phyloP scores from a whole-genome alignment of 2,329 filamentous ascomycete genomes.

The Penicillium nordicum region DNA sequence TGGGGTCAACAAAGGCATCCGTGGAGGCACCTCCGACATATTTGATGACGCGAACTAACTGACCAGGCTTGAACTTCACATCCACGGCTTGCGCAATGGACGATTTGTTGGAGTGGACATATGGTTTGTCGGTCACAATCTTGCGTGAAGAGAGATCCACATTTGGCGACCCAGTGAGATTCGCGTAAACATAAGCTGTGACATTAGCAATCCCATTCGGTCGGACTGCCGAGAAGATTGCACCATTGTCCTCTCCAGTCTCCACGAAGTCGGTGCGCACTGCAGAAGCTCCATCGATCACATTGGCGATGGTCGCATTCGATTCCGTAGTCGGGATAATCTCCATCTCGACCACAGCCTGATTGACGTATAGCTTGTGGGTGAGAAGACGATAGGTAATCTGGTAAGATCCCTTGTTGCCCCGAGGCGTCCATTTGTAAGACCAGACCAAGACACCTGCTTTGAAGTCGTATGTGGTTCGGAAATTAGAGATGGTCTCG shows the following conservation, averaged over 20 bases:
- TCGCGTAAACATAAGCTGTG: conserved; percentile 57
- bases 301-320: conserved; percentile 61
- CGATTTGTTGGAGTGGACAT: conserved; percentile 57
- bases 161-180: conserved; percentile 38
- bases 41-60: conserved; percentile 59
- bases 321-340: conserved; percentile 54
- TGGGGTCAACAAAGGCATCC: conserved; percentile 62
- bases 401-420: conserved; percentile 49
- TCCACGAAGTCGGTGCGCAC: conserved; percentile 59
- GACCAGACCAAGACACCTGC: conserved; percentile 62
- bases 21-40: conserved; percentile 66
- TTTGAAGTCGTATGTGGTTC: conserved; percentile 60
- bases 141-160: conserved; percentile 44
- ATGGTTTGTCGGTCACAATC: conserved; percentile 46
- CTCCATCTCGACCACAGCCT: conserved; percentile 58
- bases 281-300: conserved; percentile 66
- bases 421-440: conserved; percentile 62
- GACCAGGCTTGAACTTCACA: conserved; percentile 52
- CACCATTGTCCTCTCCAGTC: conserved; percentile 53
- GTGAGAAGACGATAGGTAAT: conserved; percentile 65
- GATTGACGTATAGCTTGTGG: conserved; percentile 61
- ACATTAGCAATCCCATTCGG: conserved; percentile 61
- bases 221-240: conserved; percentile 64
- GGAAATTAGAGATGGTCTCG: conserved; percentile 58
- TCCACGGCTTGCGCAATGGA: conserved; percentile 62